Percentiles rank a stretch among this genome's conserved stretches.
These are phyloP conservation scores for Acacia acuminata DNA, from an alignment of 306 rosid genomes.

Conservation along the genomic window DNA sequence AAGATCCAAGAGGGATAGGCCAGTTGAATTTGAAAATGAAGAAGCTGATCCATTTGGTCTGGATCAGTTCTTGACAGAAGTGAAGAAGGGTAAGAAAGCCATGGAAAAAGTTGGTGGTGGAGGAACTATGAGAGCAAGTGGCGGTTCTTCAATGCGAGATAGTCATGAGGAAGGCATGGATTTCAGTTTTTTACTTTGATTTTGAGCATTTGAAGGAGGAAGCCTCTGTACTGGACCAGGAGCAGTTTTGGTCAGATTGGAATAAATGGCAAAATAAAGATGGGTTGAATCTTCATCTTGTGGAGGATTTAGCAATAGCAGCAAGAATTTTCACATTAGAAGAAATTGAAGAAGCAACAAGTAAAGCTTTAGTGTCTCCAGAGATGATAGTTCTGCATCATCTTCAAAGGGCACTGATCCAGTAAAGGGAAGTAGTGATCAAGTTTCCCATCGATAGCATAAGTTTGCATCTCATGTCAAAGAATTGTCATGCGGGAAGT, in stretches of 20 bases:
- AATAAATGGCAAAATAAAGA: too few relatives aligned
- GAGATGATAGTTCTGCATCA: slow-evolving; percentile 45
- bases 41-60: slow-evolving; percentile 96
- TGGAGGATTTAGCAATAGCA: too few relatives aligned
- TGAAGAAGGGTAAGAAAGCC: slow-evolving; percentile 85
- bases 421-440: too few relatives aligned
- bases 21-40: slow-evolving; percentile 86
- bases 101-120: slow-evolving; percentile 73
- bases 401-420: slow-evolving; percentile 49
- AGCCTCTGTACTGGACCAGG: too few relatives aligned
- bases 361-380: slow-evolving; percentile 42
- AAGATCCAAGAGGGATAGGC: slow-evolving; percentile 76
- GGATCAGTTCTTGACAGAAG: slow-evolving; percentile 82
- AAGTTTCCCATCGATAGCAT: too few relatives aligned
- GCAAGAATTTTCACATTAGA: too few relatives aligned
- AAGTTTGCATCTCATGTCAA: too few relatives aligned
- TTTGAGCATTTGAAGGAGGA: too few relatives aligned
- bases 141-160: slow-evolving; percentile 80
- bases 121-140: slow-evolving; percentile 90
- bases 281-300: too few relatives aligned
- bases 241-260: too few relatives aligned
- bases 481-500: too few relatives aligned
- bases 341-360: slow-evolving; percentile 64
- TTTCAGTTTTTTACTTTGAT: too few relatives aligned
- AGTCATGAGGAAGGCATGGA: slow-evolving; percentile 77